Conservation (phyloP, 2,329 filamentous ascomycete species). For the Botrytis hyacinthi region DNA sequence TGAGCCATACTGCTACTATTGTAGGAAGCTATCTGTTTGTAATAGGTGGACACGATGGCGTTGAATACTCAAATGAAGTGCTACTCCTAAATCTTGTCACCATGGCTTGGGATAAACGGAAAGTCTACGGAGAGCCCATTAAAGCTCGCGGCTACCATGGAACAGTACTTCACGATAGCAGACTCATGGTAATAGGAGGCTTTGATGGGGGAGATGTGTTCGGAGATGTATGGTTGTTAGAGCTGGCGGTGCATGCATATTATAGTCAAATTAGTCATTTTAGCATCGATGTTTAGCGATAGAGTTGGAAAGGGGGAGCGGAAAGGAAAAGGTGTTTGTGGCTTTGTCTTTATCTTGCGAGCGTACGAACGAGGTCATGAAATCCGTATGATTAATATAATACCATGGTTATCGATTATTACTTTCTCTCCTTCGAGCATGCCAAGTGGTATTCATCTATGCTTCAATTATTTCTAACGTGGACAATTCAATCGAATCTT, state of each 20-base stretch:
- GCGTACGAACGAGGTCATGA: constrained; percentile 17
- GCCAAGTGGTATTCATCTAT: background rate
- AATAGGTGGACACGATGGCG: constrained; percentile 67
- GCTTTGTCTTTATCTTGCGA: background rate
- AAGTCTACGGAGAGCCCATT: constrained; percentile 61
- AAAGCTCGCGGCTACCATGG: constrained; percentile 66
- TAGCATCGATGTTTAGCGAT: constrained; percentile 58
- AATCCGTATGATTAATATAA: constrained; percentile 18
- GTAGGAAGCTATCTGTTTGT: constrained; percentile 70
- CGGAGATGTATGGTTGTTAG: constrained; percentile 64
- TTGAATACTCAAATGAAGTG: constrained; percentile 68
- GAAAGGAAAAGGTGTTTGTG: constrained; percentile 20
- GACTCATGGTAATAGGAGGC: constrained; percentile 62
- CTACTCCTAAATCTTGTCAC: constrained; percentile 67
- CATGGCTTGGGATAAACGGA: constrained; percentile 70
- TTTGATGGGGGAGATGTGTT: constrained; percentile 69
- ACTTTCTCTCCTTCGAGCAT: background rate
- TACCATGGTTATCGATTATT: constrained; percentile 16
- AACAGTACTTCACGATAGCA: constrained; percentile 62
- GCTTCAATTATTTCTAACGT: background rate
- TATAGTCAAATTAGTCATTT: constrained; percentile 74
- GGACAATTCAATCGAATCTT: background rate
- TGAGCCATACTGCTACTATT: constrained; percentile 67
- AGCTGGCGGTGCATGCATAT: constrained; percentile 68
- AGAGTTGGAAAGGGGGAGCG: constrained; percentile 3